These are phyloP conservation scores for Camelina neglecta DNA, from an alignment of 345 rosid genomes.

Conservation along the genomic window DNA sequence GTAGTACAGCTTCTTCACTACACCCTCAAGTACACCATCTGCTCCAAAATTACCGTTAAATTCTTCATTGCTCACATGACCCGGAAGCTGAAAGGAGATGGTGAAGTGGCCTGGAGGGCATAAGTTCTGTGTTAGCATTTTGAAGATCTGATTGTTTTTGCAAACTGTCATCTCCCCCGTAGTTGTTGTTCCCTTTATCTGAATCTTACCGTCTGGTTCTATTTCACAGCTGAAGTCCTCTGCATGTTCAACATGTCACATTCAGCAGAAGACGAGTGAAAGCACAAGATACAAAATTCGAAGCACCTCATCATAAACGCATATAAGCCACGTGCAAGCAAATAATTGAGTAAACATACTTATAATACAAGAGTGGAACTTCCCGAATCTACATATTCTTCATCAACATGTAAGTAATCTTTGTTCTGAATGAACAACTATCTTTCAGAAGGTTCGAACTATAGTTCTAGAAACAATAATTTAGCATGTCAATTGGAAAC, in stretches of 20 bases:
- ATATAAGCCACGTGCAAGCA: neutral
- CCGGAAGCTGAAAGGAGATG: constrained; percentile 69
- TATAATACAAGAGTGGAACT: neutral
- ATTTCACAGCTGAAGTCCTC: constrained; percentile 76
- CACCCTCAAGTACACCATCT: constrained; percentile 72
- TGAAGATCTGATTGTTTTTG: constrained; percentile 61
- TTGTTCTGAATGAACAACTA: neutral
- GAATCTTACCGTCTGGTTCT: constrained; percentile 63
- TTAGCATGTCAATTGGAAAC: neutral
- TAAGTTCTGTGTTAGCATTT: constrained; percentile 72
- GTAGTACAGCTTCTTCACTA: constrained; percentile 62
- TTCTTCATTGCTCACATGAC: constrained; percentile 66
- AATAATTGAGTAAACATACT: neutral
- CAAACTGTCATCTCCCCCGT: constrained; percentile 75
- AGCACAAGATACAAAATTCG: neutral
- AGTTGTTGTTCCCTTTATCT: constrained; percentile 67
- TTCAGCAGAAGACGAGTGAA: neutral
- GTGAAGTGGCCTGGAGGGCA: constrained; percentile 81
- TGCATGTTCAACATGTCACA: constrained; percentile 42
- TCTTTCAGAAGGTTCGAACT: neutral
- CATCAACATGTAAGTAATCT: too few species aligned
- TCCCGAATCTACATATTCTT: neutral
- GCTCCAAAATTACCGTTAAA: constrained; percentile 56
- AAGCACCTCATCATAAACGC: constrained; percentile 6
- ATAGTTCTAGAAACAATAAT: neutral